Evolutionary conservation across 768 basidiomycete species (phyloP), one percentile per base, ranked within the genome.

Genomic region (Suillus lakei): DNA sequence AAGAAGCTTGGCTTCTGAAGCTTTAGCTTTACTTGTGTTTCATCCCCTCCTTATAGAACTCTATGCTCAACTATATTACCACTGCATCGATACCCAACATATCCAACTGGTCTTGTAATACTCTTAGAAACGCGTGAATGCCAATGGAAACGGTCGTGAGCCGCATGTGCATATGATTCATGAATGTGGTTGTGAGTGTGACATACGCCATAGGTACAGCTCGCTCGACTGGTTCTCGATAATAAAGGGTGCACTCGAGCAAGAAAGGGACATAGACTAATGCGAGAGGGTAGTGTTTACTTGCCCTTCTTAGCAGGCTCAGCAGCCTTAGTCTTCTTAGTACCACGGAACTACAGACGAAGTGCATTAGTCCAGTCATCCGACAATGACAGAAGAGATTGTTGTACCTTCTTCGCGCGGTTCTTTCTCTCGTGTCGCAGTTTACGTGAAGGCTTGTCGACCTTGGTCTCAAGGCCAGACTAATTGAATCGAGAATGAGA

Each of bases 351-450:
- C 96, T 98, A 72, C 16, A 64, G 66, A 61, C 58, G 64, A 64
- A 54, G 64, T 36, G 48, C 39, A 71, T 71, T 60, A 72, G 69
- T 48, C 16, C 5, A 62, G n/a, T 46, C 30, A 30, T 34, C 26
- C 63, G 18, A 54, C 23, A 28, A 15, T 46, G 66, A 44, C 30
- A 60, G 30, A 26, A 32, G 44, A 66, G 23, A 32, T 36, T 15
- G 60, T 72, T 80, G n/a, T 55, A 95, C 96, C 91, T 98, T 99
- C 92, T 99, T 99, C 68, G 92, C 88, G 78, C 97, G 91, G 84
- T 99, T 99, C 89, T 99, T 99, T 75, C 98, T 90, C 86, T 99
- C 97, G 85, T 99, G 98, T 81, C 98, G 91, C 81, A 99, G 89
- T 81, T 99, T 99, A 76, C 98, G 92, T 69, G 95, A 95, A 62